Conservation (phyloP, 2,329 filamentous ascomycete genomes). For the Incumbomyces delicatus region DNA sequence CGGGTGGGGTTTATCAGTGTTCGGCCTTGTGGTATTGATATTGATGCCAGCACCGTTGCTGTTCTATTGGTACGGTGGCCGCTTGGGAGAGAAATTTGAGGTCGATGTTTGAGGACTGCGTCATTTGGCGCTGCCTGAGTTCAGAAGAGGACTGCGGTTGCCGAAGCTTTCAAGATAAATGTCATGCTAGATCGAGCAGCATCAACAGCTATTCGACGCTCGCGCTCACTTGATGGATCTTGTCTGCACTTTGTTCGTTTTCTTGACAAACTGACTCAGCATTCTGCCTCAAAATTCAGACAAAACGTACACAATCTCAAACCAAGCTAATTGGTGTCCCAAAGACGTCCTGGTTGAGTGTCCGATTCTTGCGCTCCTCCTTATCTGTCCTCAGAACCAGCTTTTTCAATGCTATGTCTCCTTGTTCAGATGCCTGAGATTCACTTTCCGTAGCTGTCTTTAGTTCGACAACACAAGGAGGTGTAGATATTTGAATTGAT, state of each 20-base stretch:
- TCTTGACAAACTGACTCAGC: too few species aligned
- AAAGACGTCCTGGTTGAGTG: conserved; percentile 20
- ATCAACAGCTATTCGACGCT: too few species aligned
- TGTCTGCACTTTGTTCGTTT: too few species aligned
- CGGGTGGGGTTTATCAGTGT: conserved; percentile 34
- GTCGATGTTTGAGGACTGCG: conserved; percentile 1
- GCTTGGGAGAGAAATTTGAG: conserved; percentile 35
- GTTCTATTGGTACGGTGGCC: conserved; percentile 40
- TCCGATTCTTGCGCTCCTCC: conserved; percentile 24
- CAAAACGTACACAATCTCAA: neutral
- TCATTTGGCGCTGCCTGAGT: neutral
- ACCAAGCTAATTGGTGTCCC: conserved; percentile 53
- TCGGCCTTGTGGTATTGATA: conserved; percentile 37
- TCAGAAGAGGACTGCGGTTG: too few species aligned
- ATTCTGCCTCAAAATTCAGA: too few species aligned
- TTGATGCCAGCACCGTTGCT: conserved; percentile 41
- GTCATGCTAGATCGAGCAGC: too few species aligned
- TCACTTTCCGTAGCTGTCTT: neutral
- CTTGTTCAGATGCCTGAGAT: conserved; percentile 17
- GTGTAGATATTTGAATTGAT: too few species aligned
- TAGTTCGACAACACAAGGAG: neutral
- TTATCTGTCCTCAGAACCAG: conserved; percentile 13
- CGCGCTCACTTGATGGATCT: too few species aligned
- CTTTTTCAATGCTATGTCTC: conserved; percentile 23
- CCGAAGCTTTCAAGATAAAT: too few species aligned